phyloP scores from a whole-genome alignment of 495 filamentous ascomycete species.

The Aspergillus wentii region DNA sequence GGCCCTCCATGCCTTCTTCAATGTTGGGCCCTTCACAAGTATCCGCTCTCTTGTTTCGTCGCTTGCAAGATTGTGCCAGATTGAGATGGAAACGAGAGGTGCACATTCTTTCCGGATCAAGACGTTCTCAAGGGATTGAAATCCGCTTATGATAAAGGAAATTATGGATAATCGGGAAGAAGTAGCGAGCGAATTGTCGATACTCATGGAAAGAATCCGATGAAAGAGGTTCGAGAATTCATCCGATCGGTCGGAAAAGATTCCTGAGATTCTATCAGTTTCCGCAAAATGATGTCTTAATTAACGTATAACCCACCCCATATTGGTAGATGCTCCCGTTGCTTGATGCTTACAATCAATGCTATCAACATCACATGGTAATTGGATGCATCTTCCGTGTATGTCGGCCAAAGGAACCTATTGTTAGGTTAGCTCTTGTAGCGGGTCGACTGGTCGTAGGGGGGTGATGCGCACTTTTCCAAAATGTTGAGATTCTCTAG shows the following conservation, averaged over 20 bases:
- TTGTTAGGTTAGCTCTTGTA: conserved; percentile 18
- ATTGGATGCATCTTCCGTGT: conserved; percentile 82
- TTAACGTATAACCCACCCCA: conserved; percentile 78
- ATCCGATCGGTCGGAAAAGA: conserved; percentile 69
- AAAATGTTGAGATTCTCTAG: conserved; percentile 89
- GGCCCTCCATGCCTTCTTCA: conserved; percentile 89
- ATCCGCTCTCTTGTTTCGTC: conserved; percentile 61
- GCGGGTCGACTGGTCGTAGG: not conserved
- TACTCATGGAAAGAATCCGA: conserved; percentile 80
- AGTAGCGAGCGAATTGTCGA: conserved; percentile 69
- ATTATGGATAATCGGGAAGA: conserved; percentile 73
- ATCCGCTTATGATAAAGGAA: conserved; percentile 83
- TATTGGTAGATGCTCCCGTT: conserved; percentile 76
- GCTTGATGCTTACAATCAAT: conserved; percentile 81
- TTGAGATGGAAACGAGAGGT: conserved; percentile 86
- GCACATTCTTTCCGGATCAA: conserved; percentile 94
- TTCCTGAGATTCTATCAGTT: conserved; percentile 40
- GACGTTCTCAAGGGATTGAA: conserved; percentile 87
- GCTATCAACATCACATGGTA: conserved; percentile 83
- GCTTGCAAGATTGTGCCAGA: conserved; percentile 88
- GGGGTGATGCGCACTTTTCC: conserved; percentile 60
- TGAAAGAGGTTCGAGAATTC: conserved; percentile 91
- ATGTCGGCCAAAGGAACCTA: conserved; percentile 93
- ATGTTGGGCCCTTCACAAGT: conserved; percentile 61
- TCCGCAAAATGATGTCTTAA: too few species aligned